Percentiles rank a stretch among this genome's conserved stretches.
phyloP scores from a whole-genome alignment of 2,329 filamentous ascomycete genomes.

The Alternaria panax region DNA sequence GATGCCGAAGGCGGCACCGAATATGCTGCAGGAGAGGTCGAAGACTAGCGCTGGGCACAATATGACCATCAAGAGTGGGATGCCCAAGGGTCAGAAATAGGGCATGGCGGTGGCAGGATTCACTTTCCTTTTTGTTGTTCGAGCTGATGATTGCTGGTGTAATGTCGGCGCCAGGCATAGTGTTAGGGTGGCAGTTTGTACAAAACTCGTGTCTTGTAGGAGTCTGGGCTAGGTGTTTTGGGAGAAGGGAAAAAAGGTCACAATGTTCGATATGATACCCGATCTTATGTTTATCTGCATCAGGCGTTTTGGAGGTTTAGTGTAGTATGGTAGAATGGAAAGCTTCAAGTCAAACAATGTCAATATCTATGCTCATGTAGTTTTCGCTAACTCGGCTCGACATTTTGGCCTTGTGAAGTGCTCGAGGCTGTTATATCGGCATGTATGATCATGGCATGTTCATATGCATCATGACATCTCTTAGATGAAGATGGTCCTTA shows the following conservation, averaged over 20 bases:
- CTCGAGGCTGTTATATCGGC: not conserved
- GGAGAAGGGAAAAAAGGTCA: not conserved
- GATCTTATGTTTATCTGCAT: not conserved
- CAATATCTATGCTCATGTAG: not conserved
- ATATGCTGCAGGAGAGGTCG: not conserved
- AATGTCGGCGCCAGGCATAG: not conserved
- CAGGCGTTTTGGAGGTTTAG: not conserved
- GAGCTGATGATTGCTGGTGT: not conserved
- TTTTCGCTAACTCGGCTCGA: not conserved
- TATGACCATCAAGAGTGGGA: not conserved
- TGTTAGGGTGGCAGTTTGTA: not conserved
- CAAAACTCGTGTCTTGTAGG: not conserved
- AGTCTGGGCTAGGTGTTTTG: not conserved
- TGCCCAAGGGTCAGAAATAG: not conserved
- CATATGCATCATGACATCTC: no score
- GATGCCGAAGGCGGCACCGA: constrained; percentile 41
- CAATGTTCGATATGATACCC: not conserved
- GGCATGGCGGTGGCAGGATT: not conserved
- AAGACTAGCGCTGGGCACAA: not conserved
- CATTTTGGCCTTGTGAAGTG: not conserved
- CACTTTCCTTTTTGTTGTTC: not conserved
- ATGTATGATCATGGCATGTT: not conserved
- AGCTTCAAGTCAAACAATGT: not conserved
- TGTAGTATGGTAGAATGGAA: not conserved
- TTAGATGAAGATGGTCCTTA: no score